These are phyloP conservation scores for Dipodascus albidus DNA, from an alignment of 805 yeast genomes.

Conservation along the genomic window DNA sequence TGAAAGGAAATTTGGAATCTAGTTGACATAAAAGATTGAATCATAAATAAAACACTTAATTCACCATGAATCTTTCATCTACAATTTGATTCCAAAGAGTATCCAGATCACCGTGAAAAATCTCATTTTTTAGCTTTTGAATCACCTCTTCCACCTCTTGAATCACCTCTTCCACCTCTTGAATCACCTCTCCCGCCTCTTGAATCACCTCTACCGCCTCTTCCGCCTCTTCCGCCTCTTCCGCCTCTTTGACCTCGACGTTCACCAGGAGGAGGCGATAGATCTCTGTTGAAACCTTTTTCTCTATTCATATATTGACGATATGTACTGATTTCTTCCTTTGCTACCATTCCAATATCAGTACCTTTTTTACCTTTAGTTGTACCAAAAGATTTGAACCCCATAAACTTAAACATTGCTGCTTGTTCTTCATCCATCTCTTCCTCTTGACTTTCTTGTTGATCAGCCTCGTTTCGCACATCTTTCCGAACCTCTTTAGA, in stretches of 20 bases:
- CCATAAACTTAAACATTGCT: constrained; percentile 31
- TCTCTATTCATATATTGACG: constrained; percentile 33
- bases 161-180: too few species aligned
- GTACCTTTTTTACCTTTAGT: constrained; percentile 32
- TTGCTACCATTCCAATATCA: constrained; percentile 25
- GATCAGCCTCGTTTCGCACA: neutral
- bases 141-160: too few species aligned
- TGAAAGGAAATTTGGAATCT: too few species aligned
- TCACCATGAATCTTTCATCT: too few species aligned
- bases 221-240: neutral
- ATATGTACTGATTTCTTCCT: constrained; percentile 24
- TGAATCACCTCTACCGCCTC: neutral
- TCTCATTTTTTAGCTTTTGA: too few species aligned
- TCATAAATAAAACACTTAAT: too few species aligned
- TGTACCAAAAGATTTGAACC: constrained; percentile 30
- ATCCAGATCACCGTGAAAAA: too few species aligned
- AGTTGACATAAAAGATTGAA: too few species aligned
- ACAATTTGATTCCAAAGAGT: too few species aligned
- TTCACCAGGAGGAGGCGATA: constrained; percentile 24
- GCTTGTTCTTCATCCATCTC: constrained; percentile 12
- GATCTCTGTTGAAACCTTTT: constrained; percentile 30
- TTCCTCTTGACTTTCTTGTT: neutral
- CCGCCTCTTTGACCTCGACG: neutral
- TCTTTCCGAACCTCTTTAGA: too few species aligned
- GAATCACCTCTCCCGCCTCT: neutral